Percentiles rank a stretch among this genome's conserved stretches.
These are phyloP conservation scores for Saccharum officinarum DNA, from an alignment of 176 grass and related monocot genomes.

Conservation along the genomic window DNA sequence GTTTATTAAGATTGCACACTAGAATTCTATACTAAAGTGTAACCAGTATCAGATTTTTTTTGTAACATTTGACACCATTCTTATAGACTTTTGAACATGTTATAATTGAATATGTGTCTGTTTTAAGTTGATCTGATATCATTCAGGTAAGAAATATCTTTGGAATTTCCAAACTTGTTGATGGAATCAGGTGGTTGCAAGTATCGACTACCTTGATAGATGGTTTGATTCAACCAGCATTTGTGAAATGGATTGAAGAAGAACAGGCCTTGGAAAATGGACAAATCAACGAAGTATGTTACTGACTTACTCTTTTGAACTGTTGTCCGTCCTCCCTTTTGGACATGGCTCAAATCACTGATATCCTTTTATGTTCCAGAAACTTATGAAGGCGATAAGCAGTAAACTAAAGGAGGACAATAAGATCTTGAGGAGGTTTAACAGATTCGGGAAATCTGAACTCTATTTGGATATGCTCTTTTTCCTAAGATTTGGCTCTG, in stretches of 20 bases:
- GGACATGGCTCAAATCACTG: conserved; percentile 23
- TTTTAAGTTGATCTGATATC: conserved; percentile 31
- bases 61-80: background rate
- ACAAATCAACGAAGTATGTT: conserved; percentile 55
- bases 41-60: conserved; percentile 4
- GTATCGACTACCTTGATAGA: conserved; percentile 52
- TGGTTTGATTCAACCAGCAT: conserved; percentile 54
- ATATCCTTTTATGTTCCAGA: conserved; percentile 55
- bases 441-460: conserved; percentile 74
- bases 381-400: conserved; percentile 50
- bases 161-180: conserved; percentile 42
- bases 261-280: conserved; percentile 64
- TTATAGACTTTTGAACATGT: conserved; percentile 2
- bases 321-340: background rate
- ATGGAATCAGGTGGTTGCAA: conserved; percentile 59
- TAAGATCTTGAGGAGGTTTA: conserved; percentile 72
- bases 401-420: conserved; percentile 75
- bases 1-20: conserved; percentile 1
- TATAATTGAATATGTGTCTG: conserved; percentile 30
- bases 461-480: conserved; percentile 79
- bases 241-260: conserved; percentile 74
- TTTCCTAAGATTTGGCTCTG: conserved; percentile 86
- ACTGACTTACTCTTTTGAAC: background rate
- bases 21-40: conserved; percentile 3
- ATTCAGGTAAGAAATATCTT: conserved; percentile 72